A percentile compares a stretch with the other conserved stretches of the same genome.
phyloP scores from a whole-genome alignment of 2,329 filamentous ascomycete genomes.

The Lecanicillium sp. region DNA sequence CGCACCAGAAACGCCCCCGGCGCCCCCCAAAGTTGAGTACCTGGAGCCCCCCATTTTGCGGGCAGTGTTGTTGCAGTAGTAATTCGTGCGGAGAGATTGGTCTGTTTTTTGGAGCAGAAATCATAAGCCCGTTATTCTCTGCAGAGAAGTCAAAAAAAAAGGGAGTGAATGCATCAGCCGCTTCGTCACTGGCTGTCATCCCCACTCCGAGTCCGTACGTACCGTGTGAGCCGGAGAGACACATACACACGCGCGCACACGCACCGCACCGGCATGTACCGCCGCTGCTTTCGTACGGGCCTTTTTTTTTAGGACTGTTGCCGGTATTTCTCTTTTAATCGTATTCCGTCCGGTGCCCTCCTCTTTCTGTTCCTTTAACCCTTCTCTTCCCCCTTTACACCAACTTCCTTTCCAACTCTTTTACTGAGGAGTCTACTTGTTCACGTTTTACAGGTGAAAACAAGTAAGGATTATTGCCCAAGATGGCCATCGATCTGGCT shows the following conservation, averaged over 20 bases:
- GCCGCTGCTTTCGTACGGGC: slow-evolving; percentile 2
- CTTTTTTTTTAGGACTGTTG: background rate
- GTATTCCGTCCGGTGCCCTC: slow-evolving; percentile 6
- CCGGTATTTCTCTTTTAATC: background rate
- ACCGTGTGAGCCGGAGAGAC: too few species aligned
- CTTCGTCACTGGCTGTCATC: too few species aligned
- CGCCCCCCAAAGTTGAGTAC: too few species aligned
- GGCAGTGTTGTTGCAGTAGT: background rate
- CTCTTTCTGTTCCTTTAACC: background rate
- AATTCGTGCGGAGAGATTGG: too few species aligned
- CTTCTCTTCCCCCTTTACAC: background rate
- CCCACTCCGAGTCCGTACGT: background rate
- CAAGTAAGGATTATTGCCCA: too few species aligned
- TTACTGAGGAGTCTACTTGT: background rate
- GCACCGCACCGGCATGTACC: background rate
- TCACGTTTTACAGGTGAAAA: too few species aligned
- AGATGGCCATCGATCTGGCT: slow-evolving; percentile 20
- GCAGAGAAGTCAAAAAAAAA: too few species aligned
- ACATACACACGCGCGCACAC: too few species aligned
- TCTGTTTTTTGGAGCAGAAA: too few species aligned
- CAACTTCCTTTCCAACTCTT: background rate
- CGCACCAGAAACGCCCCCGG: background rate
- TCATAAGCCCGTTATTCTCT: too few species aligned
- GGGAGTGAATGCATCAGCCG: too few species aligned
- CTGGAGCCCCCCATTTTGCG: too few species aligned